Evolutionary conservation across 106 monocot species (phyloP).

Genomic region (Allium cepa): DNA sequence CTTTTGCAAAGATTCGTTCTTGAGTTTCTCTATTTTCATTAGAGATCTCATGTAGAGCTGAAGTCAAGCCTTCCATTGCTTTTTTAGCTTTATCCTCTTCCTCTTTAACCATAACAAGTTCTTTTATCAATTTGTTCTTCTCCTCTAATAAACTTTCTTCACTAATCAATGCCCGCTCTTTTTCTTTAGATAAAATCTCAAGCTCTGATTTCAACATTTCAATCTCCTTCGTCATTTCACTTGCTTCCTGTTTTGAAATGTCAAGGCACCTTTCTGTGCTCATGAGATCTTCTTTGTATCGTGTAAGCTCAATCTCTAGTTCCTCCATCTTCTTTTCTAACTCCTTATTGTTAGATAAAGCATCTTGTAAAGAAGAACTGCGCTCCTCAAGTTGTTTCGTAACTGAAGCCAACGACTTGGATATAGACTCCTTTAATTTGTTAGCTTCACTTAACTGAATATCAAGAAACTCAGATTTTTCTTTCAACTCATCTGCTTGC

Average conservation of each 20-base stretch:
- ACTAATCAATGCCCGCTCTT: not conserved
- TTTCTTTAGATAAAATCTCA: constrained; percentile 2
- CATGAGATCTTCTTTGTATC: constrained; percentile 17
- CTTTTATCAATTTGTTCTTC: constrained; percentile 23
- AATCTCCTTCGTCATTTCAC: not conserved
- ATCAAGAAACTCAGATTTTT: constrained; percentile 8
- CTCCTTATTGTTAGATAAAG: constrained; percentile 19
- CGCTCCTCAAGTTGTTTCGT: constrained; percentile 17
- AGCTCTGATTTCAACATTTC: constrained; percentile 21
- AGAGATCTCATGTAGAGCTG: constrained; percentile 41
- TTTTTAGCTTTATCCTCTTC: constrained; percentile 38
- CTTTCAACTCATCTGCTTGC: not conserved
- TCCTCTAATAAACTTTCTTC: constrained; percentile 29
- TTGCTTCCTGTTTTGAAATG: not conserved
- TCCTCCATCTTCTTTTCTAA: constrained; percentile 24
- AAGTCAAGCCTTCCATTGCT: constrained; percentile 48
- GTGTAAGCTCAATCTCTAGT: constrained; percentile 32
- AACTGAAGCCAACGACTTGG: constrained; percentile 2
- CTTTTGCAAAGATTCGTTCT: constrained; percentile 34
- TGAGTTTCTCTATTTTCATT: constrained; percentile 42
- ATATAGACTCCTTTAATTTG: not conserved
- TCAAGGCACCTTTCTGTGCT: not conserved
- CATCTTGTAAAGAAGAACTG: constrained; percentile 11
- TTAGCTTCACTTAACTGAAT: constrained; percentile 1
- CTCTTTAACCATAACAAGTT: constrained; percentile 20